A percentile compares a stretch with the other conserved stretches of the same genome.
Evolutionary conservation across 2,329 filamentous ascomycete genomes (phyloP).

Genomic region (Exophiala alcalophila): DNA sequence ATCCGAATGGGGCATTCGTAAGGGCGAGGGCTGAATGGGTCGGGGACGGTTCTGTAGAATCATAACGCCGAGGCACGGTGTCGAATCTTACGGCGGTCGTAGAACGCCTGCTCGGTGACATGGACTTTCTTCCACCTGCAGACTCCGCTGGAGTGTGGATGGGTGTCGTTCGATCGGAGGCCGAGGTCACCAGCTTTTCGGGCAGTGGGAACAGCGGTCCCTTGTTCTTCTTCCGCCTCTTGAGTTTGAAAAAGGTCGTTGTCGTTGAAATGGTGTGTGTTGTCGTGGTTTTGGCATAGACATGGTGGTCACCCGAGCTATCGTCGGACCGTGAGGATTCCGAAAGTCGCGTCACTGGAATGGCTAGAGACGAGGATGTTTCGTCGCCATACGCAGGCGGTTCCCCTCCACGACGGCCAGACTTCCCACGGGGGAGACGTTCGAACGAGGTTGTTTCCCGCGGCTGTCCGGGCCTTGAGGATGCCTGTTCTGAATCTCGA

Average conservation of each 20-base stretch:
- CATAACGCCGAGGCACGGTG: conserved; percentile 15
- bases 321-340: conserved; percentile 90
- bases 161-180: conserved; percentile 38
- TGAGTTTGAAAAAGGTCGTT: conserved; percentile 76
- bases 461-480: conserved; percentile 3
- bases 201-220: conserved; percentile 85
- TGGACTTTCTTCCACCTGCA: conserved; percentile 36
- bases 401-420: conserved; percentile 43
- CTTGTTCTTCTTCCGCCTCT: conserved; percentile 67
- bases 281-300: conserved; percentile 59
- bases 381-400: conserved; percentile 63
- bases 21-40: conserved; percentile 53
- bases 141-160: conserved; percentile 42
- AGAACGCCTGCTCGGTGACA: conserved; percentile 30
- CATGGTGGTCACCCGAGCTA: conserved; percentile 66
- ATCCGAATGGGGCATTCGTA: conserved; percentile 47
- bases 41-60: conserved; percentile 47
- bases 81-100: conserved; percentile 27
- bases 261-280: conserved; percentile 64
- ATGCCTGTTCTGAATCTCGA: conserved; percentile 1
- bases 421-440: conserved; percentile 15
- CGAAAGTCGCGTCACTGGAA: conserved; percentile 65
- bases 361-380: conserved; percentile 58
- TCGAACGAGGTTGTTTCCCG: conserved; percentile 21
- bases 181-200: conserved; percentile 58